phyloP scores from a whole-genome alignment of 1,139 yeast genomes.

The Saccharomyces hybrid region DNA sequence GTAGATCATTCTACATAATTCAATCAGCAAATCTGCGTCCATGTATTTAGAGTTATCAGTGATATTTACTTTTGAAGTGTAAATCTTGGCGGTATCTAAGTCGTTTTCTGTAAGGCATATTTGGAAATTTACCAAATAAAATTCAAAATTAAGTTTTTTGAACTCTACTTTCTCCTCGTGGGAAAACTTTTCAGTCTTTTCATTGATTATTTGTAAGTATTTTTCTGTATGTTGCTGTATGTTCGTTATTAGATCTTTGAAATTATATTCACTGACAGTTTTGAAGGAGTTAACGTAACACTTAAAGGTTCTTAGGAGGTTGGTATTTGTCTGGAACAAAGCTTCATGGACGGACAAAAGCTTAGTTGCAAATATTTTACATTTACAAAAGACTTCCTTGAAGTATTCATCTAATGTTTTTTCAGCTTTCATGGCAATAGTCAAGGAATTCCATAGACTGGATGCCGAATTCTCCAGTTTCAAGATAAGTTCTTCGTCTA shows the following conservation, averaged over 20 bases:
- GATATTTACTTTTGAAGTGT: conserved; percentile 13
- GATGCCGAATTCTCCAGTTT: conserved; percentile 21
- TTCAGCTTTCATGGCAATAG: conserved; percentile 11
- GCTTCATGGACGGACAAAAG: conserved; percentile 19
- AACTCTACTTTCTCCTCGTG: conserved; percentile 6
- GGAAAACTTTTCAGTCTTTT: conserved; percentile 1
- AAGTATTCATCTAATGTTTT: background rate
- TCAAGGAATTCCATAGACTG: conserved; percentile 22
- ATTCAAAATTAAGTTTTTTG: conserved; percentile 15
- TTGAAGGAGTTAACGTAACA: conserved; percentile 18
- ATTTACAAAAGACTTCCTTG: conserved; percentile 8
- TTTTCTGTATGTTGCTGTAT: conserved; percentile 12
- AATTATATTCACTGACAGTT: conserved; percentile 7
- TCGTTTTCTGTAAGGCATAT: conserved; percentile 14
- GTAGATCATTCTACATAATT: conserved; percentile 21
- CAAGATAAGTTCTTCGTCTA: conserved; percentile 12
- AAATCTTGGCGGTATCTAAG: conserved; percentile 18
- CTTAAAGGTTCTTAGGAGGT: conserved; percentile 14
- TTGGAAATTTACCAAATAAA: conserved; percentile 16
- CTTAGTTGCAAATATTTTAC: conserved; percentile 18
- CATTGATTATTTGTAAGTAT: conserved; percentile 7
- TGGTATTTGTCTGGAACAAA: conserved; percentile 7
- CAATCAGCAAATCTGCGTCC: conserved; percentile 15
- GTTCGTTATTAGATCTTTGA: conserved; percentile 4
- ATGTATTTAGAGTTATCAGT: conserved; percentile 4